Base-by-base conservation (phyloP, 805 yeast genomes). In the Saccharomycopsis sp. region DNA sequence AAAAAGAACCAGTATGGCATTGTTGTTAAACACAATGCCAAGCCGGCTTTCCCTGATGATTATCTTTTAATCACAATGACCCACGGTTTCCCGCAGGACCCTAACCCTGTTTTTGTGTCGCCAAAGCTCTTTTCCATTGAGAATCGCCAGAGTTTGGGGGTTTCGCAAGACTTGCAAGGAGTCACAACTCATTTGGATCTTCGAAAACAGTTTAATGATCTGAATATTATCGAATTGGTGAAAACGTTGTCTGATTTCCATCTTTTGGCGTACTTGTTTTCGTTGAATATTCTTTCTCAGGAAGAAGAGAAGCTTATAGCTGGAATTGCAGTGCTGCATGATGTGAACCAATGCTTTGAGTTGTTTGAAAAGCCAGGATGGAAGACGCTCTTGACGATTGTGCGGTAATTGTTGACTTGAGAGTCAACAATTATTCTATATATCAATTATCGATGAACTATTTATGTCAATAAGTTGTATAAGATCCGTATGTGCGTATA, bases 11-110 rank as follows among this genome's bases (percentile, higher is more conserved):
- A 94, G 72, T 94, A 94, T 72, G 89, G 89, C 2, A 74, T 90
- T 34, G 84, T 89, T 42, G 96, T 94, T n/a, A 90, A 90, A 66
- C 82, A 84, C 49, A 87, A 89, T 68, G 96, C 97, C 1, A 86
- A 86, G 66, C 97, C 97, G 0, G 87, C 94, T 23, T 89, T 91
- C 69, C 97, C 97, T 1, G 91, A 87, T n/a, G 97, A 91, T 61
- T 91, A 88, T 68, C 71, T 91, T 60, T 72, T 94, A 56, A 96
- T 93, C 0, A 85, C 97, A 1, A 73, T 93, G 62, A 86, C 96
- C 3, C 98, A 94, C 70, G 97, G 98, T 2, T 93, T 94, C 79
- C 96, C 97, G 1, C 81, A 84, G 62, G 74, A 76, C 0, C 67
- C 84, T 0, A 67, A 63, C 2, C 84, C 89, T 1, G 63, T 74